Evolutionary conservation across 2,329 filamentous ascomycete species (phyloP).

Genomic region (Fusarium robinianum): DNA sequence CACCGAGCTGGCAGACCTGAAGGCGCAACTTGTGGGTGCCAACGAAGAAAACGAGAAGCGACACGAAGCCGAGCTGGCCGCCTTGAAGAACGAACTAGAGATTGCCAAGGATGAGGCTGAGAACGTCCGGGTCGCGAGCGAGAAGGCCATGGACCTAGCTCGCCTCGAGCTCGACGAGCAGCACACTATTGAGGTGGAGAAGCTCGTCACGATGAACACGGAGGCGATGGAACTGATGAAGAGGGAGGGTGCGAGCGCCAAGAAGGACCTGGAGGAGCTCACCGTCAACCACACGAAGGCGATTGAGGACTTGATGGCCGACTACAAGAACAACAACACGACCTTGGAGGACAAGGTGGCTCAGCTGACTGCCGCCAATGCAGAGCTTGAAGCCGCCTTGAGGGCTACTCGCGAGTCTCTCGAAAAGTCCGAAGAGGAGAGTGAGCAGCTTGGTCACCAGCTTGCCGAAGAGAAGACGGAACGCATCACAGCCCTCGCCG

Average conservation of each 20-base stretch:
- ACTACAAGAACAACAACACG: slow-evolving; percentile 43
- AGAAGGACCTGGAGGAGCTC: slow-evolving; percentile 51
- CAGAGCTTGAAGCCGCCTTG: slow-evolving; percentile 44
- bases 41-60: slow-evolving; percentile 51
- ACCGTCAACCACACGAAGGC: slow-evolving; percentile 45
- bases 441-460: slow-evolving; percentile 55
- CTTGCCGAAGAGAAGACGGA: slow-evolving; percentile 65
- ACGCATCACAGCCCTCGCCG: slow-evolving; percentile 62
- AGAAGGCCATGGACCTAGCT: slow-evolving; percentile 51
- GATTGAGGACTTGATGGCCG: slow-evolving; percentile 47
- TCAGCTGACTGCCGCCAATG: slow-evolving; percentile 43
- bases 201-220: slow-evolving; percentile 49
- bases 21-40: slow-evolving; percentile 29
- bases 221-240: slow-evolving; percentile 49
- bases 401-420: slow-evolving; percentile 49
- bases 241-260: slow-evolving; percentile 44
- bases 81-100: slow-evolving; percentile 37
- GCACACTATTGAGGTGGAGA: slow-evolving; percentile 54
- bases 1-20: slow-evolving; percentile 1
- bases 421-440: slow-evolving; percentile 52
- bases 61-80: slow-evolving; percentile 33
- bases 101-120: slow-evolving; percentile 51
- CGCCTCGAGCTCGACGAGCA: slow-evolving; percentile 52
- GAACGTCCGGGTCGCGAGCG: slow-evolving; percentile 49
- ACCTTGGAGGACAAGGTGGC: slow-evolving; percentile 44